A percentile compares a stretch with the other conserved stretches of the same genome.
Evolutionary conservation across 352 stramenopile species (phyloP).

Genomic region (Achlya hypogyna): DNA sequence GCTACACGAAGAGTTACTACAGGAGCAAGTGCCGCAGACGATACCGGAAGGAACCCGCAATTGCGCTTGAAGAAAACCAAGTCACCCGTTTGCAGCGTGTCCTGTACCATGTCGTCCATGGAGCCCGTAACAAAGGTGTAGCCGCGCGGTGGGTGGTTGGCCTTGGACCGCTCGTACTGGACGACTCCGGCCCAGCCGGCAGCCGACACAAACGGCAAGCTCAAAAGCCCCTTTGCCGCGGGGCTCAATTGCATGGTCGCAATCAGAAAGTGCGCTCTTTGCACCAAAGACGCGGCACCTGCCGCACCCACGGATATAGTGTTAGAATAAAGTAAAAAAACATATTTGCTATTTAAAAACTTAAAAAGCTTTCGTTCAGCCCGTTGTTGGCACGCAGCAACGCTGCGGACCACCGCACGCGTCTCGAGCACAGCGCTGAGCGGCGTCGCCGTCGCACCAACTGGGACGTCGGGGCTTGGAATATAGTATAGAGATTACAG

Average conservation of each 20-base stretch:
- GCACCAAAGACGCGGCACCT: neutral
- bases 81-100: constrained; percentile 78
- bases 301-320: neutral
- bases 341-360: too few species aligned
- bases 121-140: constrained; percentile 65
- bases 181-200: constrained; percentile 64
- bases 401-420: too few species aligned
- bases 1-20: neutral
- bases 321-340: neutral
- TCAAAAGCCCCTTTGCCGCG: constrained; percentile 33
- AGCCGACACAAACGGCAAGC: constrained; percentile 52
- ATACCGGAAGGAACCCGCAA: constrained; percentile 48
- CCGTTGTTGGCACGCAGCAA: too few species aligned
- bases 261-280: neutral
- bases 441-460: too few species aligned
- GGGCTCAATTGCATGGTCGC: constrained; percentile 10
- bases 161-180: constrained; percentile 37
- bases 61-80: constrained; percentile 71
- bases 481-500: too few species aligned
- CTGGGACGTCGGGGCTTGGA: too few species aligned
- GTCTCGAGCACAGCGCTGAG: too few species aligned
- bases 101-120: constrained; percentile 82
- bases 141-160: constrained; percentile 29
- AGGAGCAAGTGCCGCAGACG: neutral
- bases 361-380: too few species aligned